Evolutionary conservation across 495 filamentous ascomycete species (phyloP).

Genomic region (Penicillium subrubescens): DNA sequence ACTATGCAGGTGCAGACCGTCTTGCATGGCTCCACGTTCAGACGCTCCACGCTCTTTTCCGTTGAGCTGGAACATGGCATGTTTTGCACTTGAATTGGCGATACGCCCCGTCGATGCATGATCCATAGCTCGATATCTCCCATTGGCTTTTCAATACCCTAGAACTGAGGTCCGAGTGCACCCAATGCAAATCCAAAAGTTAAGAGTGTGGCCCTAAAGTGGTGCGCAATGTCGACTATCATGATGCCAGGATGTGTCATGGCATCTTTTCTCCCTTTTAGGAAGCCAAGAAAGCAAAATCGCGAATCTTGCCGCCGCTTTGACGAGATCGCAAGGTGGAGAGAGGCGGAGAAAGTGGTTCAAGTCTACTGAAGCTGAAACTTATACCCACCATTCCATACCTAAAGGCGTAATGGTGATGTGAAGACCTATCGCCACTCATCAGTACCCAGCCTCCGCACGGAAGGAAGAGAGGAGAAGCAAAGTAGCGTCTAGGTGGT

Average conservation of each 20-base stretch:
- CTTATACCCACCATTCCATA: conserved; percentile 11
- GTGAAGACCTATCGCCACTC: conserved; percentile 9
- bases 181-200: conserved; percentile 15
- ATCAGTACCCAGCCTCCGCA: background rate
- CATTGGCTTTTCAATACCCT: conserved; percentile 12
- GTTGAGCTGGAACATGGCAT: conserved; percentile 13
- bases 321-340: background rate
- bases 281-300: background rate
- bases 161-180: conserved; percentile 5
- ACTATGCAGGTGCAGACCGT: conserved; percentile 16
- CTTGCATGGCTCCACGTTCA: conserved; percentile 6
- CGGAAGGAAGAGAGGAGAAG: background rate
- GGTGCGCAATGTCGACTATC: background rate
- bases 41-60: conserved; percentile 17
- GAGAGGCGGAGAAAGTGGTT: conserved; percentile 2
- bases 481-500: background rate
- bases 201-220: background rate
- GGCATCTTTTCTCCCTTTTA: conserved; percentile 4
- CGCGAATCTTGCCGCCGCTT: conserved; percentile 6
- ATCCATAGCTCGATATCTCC: background rate
- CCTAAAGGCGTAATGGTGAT: conserved; percentile 7
- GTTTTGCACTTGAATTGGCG: background rate
- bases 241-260: conserved; percentile 1
- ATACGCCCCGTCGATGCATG: background rate
- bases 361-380: conserved; percentile 19